These are phyloP conservation scores for Passalora sequoiae DNA, from an alignment of 2,329 filamentous ascomycete genomes.

Conservation along the genomic window DNA sequence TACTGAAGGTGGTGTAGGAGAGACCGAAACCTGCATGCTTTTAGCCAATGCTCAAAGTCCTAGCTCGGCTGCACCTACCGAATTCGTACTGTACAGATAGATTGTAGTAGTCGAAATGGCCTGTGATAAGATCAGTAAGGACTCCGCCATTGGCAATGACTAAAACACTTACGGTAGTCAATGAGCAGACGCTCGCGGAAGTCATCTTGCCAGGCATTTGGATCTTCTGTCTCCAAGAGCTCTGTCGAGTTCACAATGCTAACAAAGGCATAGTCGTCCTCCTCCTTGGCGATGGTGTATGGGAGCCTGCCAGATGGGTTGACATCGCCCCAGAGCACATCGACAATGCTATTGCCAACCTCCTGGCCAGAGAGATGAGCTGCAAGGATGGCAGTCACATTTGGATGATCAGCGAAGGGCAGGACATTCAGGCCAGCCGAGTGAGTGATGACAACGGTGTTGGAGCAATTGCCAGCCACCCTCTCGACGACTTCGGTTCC, in stretches of 20 bases:
- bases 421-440: slow-evolving; percentile 36
- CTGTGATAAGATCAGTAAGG: no score
- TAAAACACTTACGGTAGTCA: slow-evolving; percentile 43
- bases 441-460: slow-evolving; percentile 32
- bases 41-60: no score
- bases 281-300: slow-evolving; percentile 28
- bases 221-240: slow-evolving; percentile 32
- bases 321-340: slow-evolving; percentile 33
- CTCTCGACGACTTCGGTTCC: slow-evolving; percentile 31
- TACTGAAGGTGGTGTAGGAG: slow-evolving; percentile 29
- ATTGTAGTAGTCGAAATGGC: slow-evolving; percentile 44
- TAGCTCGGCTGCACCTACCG: slow-evolving; percentile 8
- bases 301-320: slow-evolving; percentile 29
- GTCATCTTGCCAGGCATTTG: slow-evolving; percentile 44
- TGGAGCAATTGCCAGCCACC: slow-evolving; percentile 26
- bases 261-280: slow-evolving; percentile 30
- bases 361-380: slow-evolving; percentile 42
- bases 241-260: slow-evolving; percentile 37
- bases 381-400: slow-evolving; percentile 36
- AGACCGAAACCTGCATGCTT: slow-evolving; percentile 13
- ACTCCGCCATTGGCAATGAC: no score
- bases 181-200: slow-evolving; percentile 51
- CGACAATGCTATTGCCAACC: slow-evolving; percentile 38
- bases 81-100: slow-evolving; percentile 30
- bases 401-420: slow-evolving; percentile 37